phyloP scores from a whole-genome alignment of 1,284 basidiomycete species.

The Rugosomyces carneus region DNA sequence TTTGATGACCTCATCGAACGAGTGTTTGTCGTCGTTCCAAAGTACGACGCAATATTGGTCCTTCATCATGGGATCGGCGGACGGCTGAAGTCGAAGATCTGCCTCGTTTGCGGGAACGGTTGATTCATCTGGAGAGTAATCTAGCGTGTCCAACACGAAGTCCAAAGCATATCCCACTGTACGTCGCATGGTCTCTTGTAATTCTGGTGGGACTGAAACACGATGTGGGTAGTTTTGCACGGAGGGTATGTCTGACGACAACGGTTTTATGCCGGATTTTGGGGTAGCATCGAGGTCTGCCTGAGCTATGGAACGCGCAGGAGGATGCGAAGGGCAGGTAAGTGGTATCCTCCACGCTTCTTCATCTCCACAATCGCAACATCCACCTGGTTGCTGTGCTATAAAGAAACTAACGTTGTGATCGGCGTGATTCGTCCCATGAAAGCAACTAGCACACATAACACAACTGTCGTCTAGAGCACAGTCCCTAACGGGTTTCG shows the following conservation, averaged over 20 bases:
- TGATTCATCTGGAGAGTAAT: constrained; percentile 80
- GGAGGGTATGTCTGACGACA: constrained; percentile 47
- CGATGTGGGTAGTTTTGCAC: constrained; percentile 56
- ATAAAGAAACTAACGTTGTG: constrained; percentile 92
- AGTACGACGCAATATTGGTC: constrained; percentile 83
- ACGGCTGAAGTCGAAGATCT: constrained; percentile 66
- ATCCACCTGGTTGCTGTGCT: constrained; percentile 84
- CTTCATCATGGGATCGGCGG: constrained; percentile 68
- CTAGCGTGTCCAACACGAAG: constrained; percentile 81
- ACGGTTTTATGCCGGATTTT: constrained; percentile 25
- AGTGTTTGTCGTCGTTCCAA: constrained; percentile 99
- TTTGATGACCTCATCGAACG: constrained; percentile 84
- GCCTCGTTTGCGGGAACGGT: constrained; percentile 62
- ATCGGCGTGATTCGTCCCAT: constrained; percentile 72
- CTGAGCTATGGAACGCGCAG: constrained; percentile 46
- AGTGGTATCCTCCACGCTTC: constrained; percentile 76
- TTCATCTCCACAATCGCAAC: constrained; percentile 88
- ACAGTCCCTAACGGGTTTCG: constrained; percentile 65
- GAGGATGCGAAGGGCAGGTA: constrained; percentile 67
- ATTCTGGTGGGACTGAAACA: constrained; percentile 50
- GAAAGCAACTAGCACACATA: constrained; percentile 83
- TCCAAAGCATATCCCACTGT: constrained; percentile 78
- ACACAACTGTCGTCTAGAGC: constrained; percentile 85
- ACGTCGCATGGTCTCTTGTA: constrained; percentile 66
- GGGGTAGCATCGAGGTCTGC: constrained; percentile 30